These are phyloP conservation scores for Colletotrichum orchidophilum DNA, from an alignment of 2,329 filamentous ascomycete genomes.

Conservation along the genomic window DNA sequence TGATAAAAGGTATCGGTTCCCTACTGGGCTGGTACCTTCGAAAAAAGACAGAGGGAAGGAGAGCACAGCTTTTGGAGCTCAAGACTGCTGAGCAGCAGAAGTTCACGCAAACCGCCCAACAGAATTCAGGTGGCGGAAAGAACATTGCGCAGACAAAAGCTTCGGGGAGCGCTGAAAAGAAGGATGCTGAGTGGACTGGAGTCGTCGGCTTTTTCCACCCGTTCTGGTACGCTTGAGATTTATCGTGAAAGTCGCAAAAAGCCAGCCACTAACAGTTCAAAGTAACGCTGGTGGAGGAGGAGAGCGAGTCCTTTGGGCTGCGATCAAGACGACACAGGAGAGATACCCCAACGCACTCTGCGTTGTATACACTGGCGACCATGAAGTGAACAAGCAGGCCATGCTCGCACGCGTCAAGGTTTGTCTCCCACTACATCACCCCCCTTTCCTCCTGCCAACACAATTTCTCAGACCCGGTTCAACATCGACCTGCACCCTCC, in stretches of 20 bases:
- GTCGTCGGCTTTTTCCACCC: slow-evolving; percentile 97
- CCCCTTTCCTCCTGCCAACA: slow-evolving; percentile 2
- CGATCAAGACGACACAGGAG: slow-evolving; percentile 88
- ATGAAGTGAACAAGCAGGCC: slow-evolving; percentile 81
- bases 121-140: slow-evolving; percentile 70
- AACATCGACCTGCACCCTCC: slow-evolving; percentile 89
- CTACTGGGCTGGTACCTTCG: slow-evolving; percentile 68
- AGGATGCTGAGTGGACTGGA: slow-evolving; percentile 75
- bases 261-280: slow-evolving; percentile 25
- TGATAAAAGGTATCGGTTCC: slow-evolving; percentile 52
- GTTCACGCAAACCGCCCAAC: slow-evolving; percentile 41
- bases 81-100: slow-evolving; percentile 56
- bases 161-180: slow-evolving; percentile 47
- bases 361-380: slow-evolving; percentile 94
- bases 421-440: slow-evolving; percentile 36
- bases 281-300: slow-evolving; percentile 97
- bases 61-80: slow-evolving; percentile 63
- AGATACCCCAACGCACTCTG: slow-evolving; percentile 90
- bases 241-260: not conserved
- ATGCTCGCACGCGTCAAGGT: slow-evolving; percentile 84
- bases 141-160: slow-evolving; percentile 62
- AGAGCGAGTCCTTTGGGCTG: slow-evolving; percentile 95
- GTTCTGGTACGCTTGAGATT: slow-evolving; percentile 79
- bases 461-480: slow-evolving; percentile 76
- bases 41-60: slow-evolving; percentile 71